phyloP scores from a whole-genome alignment of 1,139 yeast species.

The Sugiyamaella castrensis region DNA sequence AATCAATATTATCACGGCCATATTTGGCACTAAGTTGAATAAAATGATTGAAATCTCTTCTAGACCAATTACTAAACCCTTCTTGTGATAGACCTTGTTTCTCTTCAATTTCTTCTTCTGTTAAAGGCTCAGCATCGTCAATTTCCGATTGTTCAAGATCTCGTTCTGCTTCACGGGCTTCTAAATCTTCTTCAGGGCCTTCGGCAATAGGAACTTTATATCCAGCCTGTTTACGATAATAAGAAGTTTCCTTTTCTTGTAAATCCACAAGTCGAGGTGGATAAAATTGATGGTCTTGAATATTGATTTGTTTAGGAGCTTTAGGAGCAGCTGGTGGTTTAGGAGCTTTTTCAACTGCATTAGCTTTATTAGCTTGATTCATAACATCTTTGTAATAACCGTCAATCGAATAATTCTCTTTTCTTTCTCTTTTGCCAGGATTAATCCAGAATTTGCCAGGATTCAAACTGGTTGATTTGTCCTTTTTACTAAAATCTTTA shows the following conservation, averaged over 20 bases:
- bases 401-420: conserved; percentile 84
- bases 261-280: conserved; percentile 62
- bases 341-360: conserved; percentile 38
- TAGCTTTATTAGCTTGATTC: conserved; percentile 27
- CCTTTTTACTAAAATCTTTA: conserved; percentile 69
- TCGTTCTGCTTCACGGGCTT: conserved; percentile 53
- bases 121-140: conserved; percentile 65
- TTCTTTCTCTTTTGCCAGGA: conserved; percentile 85
- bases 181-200: conserved; percentile 42
- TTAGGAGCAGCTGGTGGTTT: conserved; percentile 39
- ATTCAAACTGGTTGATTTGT: conserved; percentile 16
- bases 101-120: conserved; percentile 66
- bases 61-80: conserved; percentile 79
- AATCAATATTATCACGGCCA: conserved; percentile 63
- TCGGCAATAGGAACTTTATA: conserved; percentile 63
- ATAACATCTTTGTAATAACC: conserved; percentile 81
- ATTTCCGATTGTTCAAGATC: conserved; percentile 68
- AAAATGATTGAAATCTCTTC: conserved; percentile 85
- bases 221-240: conserved; percentile 68
- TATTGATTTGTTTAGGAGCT: conserved; percentile 69
- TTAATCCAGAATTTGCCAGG: conserved; percentile 63
- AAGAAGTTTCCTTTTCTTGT: conserved; percentile 74
- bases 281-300: conserved; percentile 88
- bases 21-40: conserved; percentile 75
- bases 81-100: conserved; percentile 60